phyloP scores from a whole-genome alignment of 331 rosid genomes.

The Telfairia occidentalis region DNA sequence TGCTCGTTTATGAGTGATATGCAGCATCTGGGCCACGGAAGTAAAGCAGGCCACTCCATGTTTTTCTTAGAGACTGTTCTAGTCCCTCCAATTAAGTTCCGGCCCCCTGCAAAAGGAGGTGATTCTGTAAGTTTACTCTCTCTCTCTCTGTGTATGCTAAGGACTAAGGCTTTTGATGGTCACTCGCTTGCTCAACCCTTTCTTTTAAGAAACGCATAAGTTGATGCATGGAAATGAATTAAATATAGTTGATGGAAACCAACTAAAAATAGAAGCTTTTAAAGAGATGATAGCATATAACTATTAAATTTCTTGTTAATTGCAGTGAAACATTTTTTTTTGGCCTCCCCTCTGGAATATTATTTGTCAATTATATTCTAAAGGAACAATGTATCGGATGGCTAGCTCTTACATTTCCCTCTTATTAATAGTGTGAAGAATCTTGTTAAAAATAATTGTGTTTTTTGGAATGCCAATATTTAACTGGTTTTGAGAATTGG shows the following conservation, averaged over 20 bases:
- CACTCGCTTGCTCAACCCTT: neutral
- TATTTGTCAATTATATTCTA: neutral
- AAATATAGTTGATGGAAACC: neutral
- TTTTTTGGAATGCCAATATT: neutral
- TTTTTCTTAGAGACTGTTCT: slow-evolving; percentile 80
- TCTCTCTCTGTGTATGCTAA: neutral
- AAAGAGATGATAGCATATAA: neutral
- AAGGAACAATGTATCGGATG: neutral
- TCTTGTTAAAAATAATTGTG: neutral
- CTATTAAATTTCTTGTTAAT: neutral
- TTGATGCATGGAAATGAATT: neutral
- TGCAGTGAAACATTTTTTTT: neutral
- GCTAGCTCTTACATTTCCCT: neutral
- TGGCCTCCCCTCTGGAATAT: neutral
- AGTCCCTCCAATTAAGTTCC: slow-evolving; percentile 85
- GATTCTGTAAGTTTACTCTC: slow-evolving; percentile 47
- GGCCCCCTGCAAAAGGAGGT: slow-evolving; percentile 81
- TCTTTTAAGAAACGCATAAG: neutral
- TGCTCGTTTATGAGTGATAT: slow-evolving; percentile 59
- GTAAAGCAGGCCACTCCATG: slow-evolving; percentile 53
- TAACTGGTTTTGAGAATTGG: neutral
- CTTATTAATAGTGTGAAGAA: neutral
- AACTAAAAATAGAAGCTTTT: neutral
- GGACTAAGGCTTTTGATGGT: neutral
- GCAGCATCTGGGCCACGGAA: slow-evolving; percentile 53